phyloP scores from a whole-genome alignment of 2,329 filamentous ascomycete genomes.

The Cladorrhinum sp. region DNA sequence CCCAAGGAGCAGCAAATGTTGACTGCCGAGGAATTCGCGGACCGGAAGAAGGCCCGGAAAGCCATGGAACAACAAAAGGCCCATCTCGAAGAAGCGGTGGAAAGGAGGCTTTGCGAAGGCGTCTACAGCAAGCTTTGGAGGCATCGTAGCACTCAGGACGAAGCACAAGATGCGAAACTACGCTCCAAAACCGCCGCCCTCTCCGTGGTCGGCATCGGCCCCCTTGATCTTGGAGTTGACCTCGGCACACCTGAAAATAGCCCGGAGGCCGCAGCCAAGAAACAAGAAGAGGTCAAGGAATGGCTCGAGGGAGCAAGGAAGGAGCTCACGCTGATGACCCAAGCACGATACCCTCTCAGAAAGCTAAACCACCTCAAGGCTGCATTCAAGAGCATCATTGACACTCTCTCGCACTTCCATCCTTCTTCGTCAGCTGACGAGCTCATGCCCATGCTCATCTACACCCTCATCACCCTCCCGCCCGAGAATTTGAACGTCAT shows the following conservation, averaged over 20 bases:
- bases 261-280: conserved; percentile 56
- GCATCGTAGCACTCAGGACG: conserved; percentile 87
- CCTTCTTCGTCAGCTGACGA: conserved; percentile 91
- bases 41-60: conserved; percentile 74
- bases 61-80: conserved; percentile 73
- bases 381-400: conserved; percentile 91
- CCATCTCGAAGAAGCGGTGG: conserved; percentile 85
- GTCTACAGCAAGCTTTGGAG: conserved; percentile 88
- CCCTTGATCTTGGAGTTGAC: conserved; percentile 80
- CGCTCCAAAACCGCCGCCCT: conserved; percentile 91
- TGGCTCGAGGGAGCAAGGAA: conserved; percentile 69
- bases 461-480: conserved; percentile 86
- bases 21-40: conserved; percentile 77
- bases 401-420: conserved; percentile 68
- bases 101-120: conserved; percentile 78
- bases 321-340: conserved; percentile 77
- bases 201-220: conserved; percentile 83
- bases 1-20: conserved; percentile 77
- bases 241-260: conserved; percentile 56
- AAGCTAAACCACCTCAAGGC: conserved; percentile 87
- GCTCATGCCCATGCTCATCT: conserved; percentile 95
- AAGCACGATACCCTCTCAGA: conserved; percentile 81
- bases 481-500: conserved; percentile 84
- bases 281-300: conserved; percentile 65
- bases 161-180: conserved; percentile 90